Percentiles rank a stretch among this genome's conserved stretches.
These are phyloP conservation scores for Aspergillus sp. DNA, from an alignment of 2,329 filamentous ascomycete species.

Conservation along the genomic window DNA sequence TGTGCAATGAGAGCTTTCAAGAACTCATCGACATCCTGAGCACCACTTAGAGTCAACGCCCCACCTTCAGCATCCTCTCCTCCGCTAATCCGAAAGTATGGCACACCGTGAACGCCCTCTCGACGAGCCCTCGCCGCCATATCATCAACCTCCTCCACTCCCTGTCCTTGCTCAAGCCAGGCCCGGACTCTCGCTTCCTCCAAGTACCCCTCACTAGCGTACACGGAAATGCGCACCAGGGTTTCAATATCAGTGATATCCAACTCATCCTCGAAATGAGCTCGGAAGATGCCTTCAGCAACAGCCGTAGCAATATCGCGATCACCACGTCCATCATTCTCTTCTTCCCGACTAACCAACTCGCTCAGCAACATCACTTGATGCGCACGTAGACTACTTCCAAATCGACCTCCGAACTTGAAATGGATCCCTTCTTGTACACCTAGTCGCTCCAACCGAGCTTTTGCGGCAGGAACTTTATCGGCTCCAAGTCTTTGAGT, in stretches of 20 bases:
- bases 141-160: slow-evolving; percentile 11
- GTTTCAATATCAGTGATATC: slow-evolving; percentile 19
- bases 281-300: slow-evolving; percentile 20
- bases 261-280: slow-evolving; percentile 23
- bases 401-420: slow-evolving; percentile 22
- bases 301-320: slow-evolving; percentile 12
- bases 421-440: slow-evolving; percentile 17
- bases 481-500: slow-evolving; percentile 16
- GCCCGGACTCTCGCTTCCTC: slow-evolving; percentile 7
- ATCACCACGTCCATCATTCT: neutral
- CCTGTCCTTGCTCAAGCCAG: slow-evolving; percentile 16
- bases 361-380: slow-evolving; percentile 15
- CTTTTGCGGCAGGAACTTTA: slow-evolving; percentile 19
- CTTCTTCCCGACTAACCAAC: no score
- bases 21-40: slow-evolving; percentile 20
- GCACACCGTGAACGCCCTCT: slow-evolving; percentile 18
- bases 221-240: slow-evolving; percentile 12
- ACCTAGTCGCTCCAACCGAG: slow-evolving; percentile 20
- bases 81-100: slow-evolving; percentile 21
- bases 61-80: slow-evolving; percentile 9
- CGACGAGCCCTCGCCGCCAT: slow-evolving; percentile 13
- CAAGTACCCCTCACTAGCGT: slow-evolving; percentile 12
- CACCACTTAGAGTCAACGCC: slow-evolving; percentile 9
- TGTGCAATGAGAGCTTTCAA: slow-evolving; percentile 18
- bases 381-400: slow-evolving; percentile 23